These are phyloP conservation scores for Meyerozyma sp. DNA, from an alignment of 1,139 yeast species.

Conservation along the genomic window DNA sequence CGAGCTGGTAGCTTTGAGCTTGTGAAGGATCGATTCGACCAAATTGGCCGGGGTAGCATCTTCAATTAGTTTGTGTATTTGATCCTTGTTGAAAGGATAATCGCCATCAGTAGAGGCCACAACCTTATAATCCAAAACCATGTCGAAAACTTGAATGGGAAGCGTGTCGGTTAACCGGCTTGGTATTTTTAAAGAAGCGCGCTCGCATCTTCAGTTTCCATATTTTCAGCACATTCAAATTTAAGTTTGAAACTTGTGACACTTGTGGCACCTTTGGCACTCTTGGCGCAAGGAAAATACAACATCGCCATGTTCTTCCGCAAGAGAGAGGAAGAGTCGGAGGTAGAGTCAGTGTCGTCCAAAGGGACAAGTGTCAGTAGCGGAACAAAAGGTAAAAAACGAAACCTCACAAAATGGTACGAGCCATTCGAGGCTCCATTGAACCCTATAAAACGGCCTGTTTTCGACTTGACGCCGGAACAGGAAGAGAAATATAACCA, in stretches of 20 bases:
- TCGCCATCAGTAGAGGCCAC: background rate
- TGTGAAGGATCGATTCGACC: background rate
- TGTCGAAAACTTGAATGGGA: too few relatives aligned
- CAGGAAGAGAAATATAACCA: slow-evolving; percentile 54
- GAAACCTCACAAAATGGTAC: slow-evolving; percentile 26
- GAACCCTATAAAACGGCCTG: slow-evolving; percentile 29
- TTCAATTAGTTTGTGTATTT: background rate
- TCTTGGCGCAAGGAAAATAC: background rate
- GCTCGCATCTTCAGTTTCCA: background rate
- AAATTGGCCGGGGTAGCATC: background rate
- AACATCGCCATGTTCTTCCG: background rate
- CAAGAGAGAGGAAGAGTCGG: background rate
- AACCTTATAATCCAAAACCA: background rate
- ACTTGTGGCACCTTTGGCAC: background rate
- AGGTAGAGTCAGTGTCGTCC: slow-evolving; percentile 4
- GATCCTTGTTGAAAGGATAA: background rate
- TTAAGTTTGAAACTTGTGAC: too few relatives aligned
- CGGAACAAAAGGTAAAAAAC: slow-evolving; percentile 2
- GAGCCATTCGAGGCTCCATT: slow-evolving; percentile 39
- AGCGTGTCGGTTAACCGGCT: too few relatives aligned
- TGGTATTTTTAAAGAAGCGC: background rate
- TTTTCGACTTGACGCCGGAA: slow-evolving; percentile 39
- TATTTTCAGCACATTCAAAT: background rate
- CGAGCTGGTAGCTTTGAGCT: background rate
- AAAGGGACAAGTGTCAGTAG: slow-evolving; percentile 6